A percentile compares a stretch with the other conserved stretches of the same genome.
These are phyloP conservation scores for Penicillium ochrochloron DNA, from an alignment of 495 filamentous ascomycete species.

Conservation along the genomic window DNA sequence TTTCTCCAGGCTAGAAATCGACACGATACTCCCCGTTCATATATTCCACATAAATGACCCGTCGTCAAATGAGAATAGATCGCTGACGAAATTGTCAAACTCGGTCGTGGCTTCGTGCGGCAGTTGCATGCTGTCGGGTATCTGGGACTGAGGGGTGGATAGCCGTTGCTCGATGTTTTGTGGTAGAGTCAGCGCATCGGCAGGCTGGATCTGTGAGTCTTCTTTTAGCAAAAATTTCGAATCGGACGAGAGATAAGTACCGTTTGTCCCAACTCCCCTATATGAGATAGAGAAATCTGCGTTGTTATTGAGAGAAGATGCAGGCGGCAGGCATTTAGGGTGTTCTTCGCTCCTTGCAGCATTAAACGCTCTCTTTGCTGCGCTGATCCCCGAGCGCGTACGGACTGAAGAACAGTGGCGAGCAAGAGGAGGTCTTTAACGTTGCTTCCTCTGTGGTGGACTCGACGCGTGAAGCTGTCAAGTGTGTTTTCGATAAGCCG, in stretches of 20 bases:
- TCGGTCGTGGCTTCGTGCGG: slow-evolving; percentile 24
- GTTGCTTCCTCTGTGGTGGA: slow-evolving; percentile 28
- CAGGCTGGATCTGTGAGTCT: background rate
- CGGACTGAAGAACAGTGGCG: slow-evolving; percentile 30
- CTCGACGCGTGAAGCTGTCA: slow-evolving; percentile 28
- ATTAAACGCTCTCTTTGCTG: slow-evolving; percentile 24
- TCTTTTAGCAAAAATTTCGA: background rate
- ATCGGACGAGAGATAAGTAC: background rate
- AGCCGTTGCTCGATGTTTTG: background rate
- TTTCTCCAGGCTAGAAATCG: background rate
- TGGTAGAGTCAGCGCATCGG: background rate
- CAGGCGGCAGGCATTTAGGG: slow-evolving; percentile 29
- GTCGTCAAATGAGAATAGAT: slow-evolving; percentile 33
- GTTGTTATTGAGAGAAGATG: slow-evolving; percentile 20
- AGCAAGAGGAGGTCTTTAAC: slow-evolving; percentile 37
- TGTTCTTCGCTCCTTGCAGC: slow-evolving; percentile 29
- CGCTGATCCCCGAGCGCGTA: slow-evolving; percentile 25
- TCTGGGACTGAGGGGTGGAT: slow-evolving; percentile 13
- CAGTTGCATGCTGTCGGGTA: slow-evolving; percentile 12
- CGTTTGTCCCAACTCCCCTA: slow-evolving; percentile 13
- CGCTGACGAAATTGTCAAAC: slow-evolving; percentile 28
- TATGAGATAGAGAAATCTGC: slow-evolving; percentile 2
- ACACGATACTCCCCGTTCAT: slow-evolving; percentile 7
- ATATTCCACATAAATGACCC: slow-evolving; percentile 29
- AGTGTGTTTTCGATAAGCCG: slow-evolving; percentile 31